phyloP scores from a whole-genome alignment of 2,329 filamentous ascomycete species.

The Penicillium griseofulvum region DNA sequence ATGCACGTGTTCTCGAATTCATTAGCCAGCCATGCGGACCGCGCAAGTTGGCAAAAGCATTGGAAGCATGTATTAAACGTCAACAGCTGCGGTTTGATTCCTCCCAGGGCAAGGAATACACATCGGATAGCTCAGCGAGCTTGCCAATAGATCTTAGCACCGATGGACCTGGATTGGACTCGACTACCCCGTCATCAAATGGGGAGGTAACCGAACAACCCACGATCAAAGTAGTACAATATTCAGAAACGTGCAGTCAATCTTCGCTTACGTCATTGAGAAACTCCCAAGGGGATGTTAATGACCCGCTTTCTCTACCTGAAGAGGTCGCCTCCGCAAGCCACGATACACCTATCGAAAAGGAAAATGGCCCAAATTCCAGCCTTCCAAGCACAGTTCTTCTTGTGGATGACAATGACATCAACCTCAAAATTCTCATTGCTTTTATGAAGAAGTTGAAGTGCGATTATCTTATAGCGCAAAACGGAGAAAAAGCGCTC shows the following conservation, averaged over 20 bases:
- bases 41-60: constrained; percentile 30
- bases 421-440: constrained; percentile 34
- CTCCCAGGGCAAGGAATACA: no score
- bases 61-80: constrained; percentile 18
- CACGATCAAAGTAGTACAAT: not conserved
- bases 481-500: constrained; percentile 36
- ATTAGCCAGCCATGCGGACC: constrained; percentile 34
- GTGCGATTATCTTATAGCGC: constrained; percentile 30
- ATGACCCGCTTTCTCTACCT: not conserved
- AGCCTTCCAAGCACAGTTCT: constrained; percentile 18
- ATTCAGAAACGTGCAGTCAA: not conserved
- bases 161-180: not conserved
- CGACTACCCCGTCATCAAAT: not conserved
- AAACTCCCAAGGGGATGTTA: not conserved
- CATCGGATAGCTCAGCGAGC: not conserved
- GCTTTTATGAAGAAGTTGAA: constrained; percentile 31
- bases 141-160: not conserved
- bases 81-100: not conserved
- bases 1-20: constrained; percentile 27
- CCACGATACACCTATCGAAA: not conserved
- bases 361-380: not conserved
- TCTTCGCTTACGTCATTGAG: not conserved
- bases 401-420: constrained; percentile 38
- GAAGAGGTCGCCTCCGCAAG: not conserved
- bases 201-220: not conserved